These are phyloP conservation scores for Vitis amurensis DNA, from an alignment of 164 flowering plant species.

Conservation along the genomic window DNA sequence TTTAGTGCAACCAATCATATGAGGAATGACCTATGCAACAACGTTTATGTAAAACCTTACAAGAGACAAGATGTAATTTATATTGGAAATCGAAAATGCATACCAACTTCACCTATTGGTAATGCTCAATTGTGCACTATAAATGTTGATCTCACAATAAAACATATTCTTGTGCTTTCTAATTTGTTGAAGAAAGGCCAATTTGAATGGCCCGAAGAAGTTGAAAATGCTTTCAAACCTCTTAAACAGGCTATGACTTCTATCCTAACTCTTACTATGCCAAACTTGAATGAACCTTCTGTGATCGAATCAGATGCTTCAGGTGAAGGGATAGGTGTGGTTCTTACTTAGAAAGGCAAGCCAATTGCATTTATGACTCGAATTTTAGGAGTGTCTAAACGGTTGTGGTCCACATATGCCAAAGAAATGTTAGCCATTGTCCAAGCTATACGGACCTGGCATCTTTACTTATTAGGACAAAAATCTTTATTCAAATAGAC, in stretches of 20 bases:
- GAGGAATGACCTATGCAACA: no score
- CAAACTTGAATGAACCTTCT: no score
- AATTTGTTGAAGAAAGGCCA: neutral
- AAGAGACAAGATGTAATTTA: no score
- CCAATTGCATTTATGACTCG: neutral
- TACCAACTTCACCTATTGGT: no score
- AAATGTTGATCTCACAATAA: no score
- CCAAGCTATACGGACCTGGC: neutral
- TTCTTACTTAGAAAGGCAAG: neutral
- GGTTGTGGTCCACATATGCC: neutral
- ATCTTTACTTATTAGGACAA: neutral
- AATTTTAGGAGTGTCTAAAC: neutral
- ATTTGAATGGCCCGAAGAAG: neutral
- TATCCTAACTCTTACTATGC: neutral
- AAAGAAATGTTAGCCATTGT: slow-evolving; percentile 11
- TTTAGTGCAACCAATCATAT: no score
- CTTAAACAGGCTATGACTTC: neutral
- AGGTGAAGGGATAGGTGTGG: neutral
- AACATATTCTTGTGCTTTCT: no score
- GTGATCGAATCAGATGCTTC: neutral
- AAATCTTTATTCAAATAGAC: neutral
- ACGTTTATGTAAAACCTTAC: no score
- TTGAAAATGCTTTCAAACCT: neutral
- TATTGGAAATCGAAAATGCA: no score
- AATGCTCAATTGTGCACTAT: no score